These are phyloP conservation scores for Coccomyxa sp. DNA, from an alignment of 139 green algal species.

Conservation along the genomic window DNA sequence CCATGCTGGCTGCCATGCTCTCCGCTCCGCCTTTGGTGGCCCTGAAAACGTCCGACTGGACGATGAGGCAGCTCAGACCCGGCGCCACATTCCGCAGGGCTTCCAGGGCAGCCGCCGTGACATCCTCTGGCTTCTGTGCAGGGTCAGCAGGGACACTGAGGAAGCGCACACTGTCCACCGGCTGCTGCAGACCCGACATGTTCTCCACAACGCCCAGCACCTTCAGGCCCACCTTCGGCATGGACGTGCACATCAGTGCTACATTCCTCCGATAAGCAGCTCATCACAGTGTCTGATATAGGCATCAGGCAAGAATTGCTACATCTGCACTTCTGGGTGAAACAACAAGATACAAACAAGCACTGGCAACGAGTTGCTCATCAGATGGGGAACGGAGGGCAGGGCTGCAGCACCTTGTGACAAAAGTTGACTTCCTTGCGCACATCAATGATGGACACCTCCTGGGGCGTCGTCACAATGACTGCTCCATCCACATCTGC, in stretches of 20 bases:
- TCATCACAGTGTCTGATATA: not conserved
- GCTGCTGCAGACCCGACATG: conserved; percentile 77
- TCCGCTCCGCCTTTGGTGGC: conserved; percentile 59
- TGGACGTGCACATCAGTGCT: not conserved
- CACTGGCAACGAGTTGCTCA: too few species aligned
- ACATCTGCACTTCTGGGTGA: not conserved
- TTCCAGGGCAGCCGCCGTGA: conserved; percentile 25
- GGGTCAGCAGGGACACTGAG: not conserved
- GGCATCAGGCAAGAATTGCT: not conserved
- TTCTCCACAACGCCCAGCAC: conserved; percentile 98
- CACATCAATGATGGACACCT: conserved; percentile 96
- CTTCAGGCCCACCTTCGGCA: conserved; percentile 45
- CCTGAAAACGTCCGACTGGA: conserved; percentile 64
- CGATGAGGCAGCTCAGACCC: conserved; percentile 8
- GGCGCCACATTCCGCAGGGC: not conserved
- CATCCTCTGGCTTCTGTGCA: conserved; percentile 20
- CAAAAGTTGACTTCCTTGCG: conserved; percentile 98
- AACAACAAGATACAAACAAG: too few species aligned
- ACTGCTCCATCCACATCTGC: conserved; percentile 65
- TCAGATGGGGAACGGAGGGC: too few species aligned
- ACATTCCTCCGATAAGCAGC: not conserved
- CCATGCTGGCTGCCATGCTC: conserved; percentile 69
- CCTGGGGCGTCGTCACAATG: conserved; percentile 81
- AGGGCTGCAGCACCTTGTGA: conserved; percentile 69
- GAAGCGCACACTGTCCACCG: conserved; percentile 53